These are phyloP conservation scores for Dipodascopsis uninucleata DNA, from an alignment of 805 yeast species.

Conservation along the genomic window DNA sequence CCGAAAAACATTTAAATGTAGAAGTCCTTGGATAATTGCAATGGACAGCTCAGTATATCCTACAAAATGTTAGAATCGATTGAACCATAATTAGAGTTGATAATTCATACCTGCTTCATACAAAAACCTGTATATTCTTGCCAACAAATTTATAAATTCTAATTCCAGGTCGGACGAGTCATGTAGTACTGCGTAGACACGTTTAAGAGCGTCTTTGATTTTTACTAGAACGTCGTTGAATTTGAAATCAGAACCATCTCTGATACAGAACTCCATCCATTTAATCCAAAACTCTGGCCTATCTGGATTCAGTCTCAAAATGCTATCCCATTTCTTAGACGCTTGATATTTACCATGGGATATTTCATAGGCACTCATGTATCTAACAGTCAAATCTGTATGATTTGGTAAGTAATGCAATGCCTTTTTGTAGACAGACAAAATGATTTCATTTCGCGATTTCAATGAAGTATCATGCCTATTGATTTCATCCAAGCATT, in stretches of 20 bases:
- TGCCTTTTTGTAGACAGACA: slow-evolving; percentile 20
- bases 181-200: neutral
- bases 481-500: slow-evolving; percentile 3
- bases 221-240: slow-evolving; percentile 5
- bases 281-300: slow-evolving; percentile 11
- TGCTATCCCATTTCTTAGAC: slow-evolving; percentile 8
- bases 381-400: slow-evolving; percentile 5
- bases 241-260: slow-evolving; percentile 16
- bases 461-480: neutral
- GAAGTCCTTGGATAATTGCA: slow-evolving; percentile 27
- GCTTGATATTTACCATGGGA: slow-evolving; percentile 20
- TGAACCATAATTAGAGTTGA: neutral
- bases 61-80: neutral
- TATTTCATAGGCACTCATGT: slow-evolving; percentile 9
- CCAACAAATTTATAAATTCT: slow-evolving; percentile 1
- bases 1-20: slow-evolving; percentile 21
- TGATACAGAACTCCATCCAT: slow-evolving; percentile 16
- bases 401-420: slow-evolving; percentile 13
- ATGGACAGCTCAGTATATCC: slow-evolving; percentile 30
- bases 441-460: slow-evolving; percentile 9
- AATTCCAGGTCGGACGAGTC: slow-evolving; percentile 3
- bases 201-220: slow-evolving; percentile 1
- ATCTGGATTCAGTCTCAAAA: slow-evolving; percentile 8
- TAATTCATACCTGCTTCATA: slow-evolving; percentile 8
- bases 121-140: slow-evolving; percentile 6